Percentiles rank a stretch among this genome's conserved stretches.
Evolutionary conservation across 2,329 filamentous ascomycete species (phyloP).

Genomic region (Curvularia lunata): DNA sequence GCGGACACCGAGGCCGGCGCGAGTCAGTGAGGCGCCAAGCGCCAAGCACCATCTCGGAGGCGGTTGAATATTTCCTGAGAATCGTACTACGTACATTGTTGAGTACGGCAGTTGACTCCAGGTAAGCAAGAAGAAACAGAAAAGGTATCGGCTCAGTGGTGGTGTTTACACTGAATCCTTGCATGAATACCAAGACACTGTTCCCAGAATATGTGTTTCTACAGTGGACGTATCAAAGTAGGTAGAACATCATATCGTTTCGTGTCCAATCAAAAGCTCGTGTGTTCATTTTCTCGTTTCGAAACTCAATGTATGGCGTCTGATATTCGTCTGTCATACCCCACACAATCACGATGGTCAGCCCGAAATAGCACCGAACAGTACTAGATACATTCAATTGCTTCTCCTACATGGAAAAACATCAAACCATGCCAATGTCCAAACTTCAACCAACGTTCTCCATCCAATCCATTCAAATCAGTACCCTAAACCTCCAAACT

Average conservation of each 20-base stretch:
- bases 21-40: neutral
- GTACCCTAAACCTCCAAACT: constrained; percentile 12
- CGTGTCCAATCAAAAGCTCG: neutral
- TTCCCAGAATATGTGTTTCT: neutral
- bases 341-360: neutral
- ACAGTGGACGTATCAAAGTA: neutral
- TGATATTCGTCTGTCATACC: neutral
- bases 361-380: neutral
- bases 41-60: neutral
- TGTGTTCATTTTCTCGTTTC: neutral
- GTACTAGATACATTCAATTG: neutral
- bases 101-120: neutral
- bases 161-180: neutral
- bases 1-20: neutral
- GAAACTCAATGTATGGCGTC: neutral
- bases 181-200: neutral
- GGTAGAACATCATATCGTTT: neutral
- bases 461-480: too few relatives aligned
- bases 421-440: neutral
- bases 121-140: neutral
- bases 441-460: too few relatives aligned
- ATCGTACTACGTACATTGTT: neutral
- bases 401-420: neutral
- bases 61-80: neutral
- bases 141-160: neutral